A percentile compares a stretch with the other conserved stretches of the same genome.
phyloP scores from a whole-genome alignment of 139 green algal genomes.

The Auxenochlorella pyrenoidosa region DNA sequence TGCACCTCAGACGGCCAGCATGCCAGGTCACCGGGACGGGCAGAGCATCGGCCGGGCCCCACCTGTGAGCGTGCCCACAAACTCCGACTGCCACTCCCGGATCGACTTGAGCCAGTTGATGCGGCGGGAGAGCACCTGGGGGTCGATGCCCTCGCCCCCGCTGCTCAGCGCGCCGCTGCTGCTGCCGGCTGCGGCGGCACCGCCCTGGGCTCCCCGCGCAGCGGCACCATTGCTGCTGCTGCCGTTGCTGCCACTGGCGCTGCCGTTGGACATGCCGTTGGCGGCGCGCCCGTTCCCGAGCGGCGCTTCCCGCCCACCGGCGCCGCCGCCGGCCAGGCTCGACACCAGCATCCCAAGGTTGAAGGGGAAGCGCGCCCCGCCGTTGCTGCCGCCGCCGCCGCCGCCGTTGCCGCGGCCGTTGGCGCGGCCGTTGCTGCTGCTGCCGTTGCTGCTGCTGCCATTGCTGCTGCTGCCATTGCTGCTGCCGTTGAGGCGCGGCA shows the following conservation, averaged over 20 bases:
- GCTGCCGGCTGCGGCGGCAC: not conserved
- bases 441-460: not conserved
- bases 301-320: not conserved
- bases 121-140: slow-evolving; percentile 45
- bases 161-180: not conserved
- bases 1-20: no score
- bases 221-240: not conserved
- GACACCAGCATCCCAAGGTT: slow-evolving; percentile 1
- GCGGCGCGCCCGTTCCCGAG: not conserved
- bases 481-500: slow-evolving; percentile 10
- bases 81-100: slow-evolving; percentile 87
- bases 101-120: slow-evolving; percentile 84
- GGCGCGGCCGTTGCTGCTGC: no score
- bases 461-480: slow-evolving; percentile 5
- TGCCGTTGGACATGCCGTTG: not conserved
- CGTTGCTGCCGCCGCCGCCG: slow-evolving; percentile 1
- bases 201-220: not conserved
- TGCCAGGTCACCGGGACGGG: not conserved
- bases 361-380: slow-evolving; percentile 1
- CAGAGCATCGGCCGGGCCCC: not conserved
- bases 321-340: not conserved
- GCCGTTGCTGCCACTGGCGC: not conserved
- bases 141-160: slow-evolving; percentile 25
- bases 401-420: slow-evolving; percentile 14
- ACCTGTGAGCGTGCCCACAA: slow-evolving; percentile 74